These are phyloP conservation scores for Pseudocohnilembus persalinus DNA, from an alignment of 169 alveolate species.

Conservation along the genomic window DNA sequence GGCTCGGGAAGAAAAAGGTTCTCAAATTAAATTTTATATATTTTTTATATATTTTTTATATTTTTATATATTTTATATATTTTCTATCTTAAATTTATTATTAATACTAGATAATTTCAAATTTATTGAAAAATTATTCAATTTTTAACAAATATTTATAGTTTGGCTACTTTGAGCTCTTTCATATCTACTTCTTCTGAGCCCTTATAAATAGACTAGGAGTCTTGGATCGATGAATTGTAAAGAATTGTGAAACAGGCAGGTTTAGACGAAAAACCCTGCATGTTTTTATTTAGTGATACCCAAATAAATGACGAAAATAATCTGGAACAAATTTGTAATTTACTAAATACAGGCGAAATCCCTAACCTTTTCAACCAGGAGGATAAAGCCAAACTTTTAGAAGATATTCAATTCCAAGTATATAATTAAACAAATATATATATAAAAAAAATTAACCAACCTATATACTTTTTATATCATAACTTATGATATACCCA, in stretches of 20 bases:
- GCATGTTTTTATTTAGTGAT: conserved; percentile 76
- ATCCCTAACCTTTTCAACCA: conserved; percentile 80
- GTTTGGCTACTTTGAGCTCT: conserved; percentile 78
- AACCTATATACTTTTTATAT: not conserved
- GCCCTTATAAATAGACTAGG: conserved; percentile 17
- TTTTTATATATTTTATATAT: no score
- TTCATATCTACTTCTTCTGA: conserved; percentile 67
- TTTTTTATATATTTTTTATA: no score
- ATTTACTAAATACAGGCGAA: conserved; percentile 86
- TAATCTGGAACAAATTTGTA: conserved; percentile 81
- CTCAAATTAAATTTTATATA: no score
- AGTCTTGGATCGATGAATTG: conserved; percentile 83
- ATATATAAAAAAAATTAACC: not conserved
- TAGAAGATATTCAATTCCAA: conserved; percentile 60
- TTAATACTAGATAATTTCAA: no score
- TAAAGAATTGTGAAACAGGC: conserved; percentile 67
- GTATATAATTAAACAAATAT: conserved; percentile 12
- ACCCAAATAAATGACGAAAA: conserved; percentile 78
- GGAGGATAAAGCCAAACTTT: conserved; percentile 67
- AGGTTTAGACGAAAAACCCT: conserved; percentile 75
- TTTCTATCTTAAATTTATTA: no score
- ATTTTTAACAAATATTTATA: no score
- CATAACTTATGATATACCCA: no score
- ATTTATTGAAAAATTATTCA: no score
- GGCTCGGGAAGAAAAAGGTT: conserved; percentile 88